phyloP scores from a whole-genome alignment of 768 basidiomycete genomes.

The Punctularia strigosozonata region DNA sequence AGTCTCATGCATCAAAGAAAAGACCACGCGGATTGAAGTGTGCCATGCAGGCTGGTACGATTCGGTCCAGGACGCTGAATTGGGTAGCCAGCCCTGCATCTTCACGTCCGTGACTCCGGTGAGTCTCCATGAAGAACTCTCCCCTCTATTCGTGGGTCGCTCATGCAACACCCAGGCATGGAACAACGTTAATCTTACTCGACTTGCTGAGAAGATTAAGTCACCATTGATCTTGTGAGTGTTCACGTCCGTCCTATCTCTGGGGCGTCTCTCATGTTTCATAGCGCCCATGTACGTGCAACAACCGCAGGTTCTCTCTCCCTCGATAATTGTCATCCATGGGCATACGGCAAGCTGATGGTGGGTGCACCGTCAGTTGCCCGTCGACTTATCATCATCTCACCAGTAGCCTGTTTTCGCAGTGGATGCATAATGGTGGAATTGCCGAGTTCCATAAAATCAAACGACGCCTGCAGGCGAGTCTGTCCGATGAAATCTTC shows the following conservation, averaged over 20 bases:
- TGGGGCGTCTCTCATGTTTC: constrained; percentile 4
- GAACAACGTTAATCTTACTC: constrained; percentile 90
- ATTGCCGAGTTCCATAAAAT: constrained; percentile 74
- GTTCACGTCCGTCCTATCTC: neutral
- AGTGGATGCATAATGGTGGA: constrained; percentile 99
- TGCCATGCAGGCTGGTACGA: constrained; percentile 78
- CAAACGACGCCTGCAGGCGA: constrained; percentile 70
- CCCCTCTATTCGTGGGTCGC: neutral
- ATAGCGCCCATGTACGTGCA: constrained; percentile 86
- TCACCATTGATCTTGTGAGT: constrained; percentile 89
- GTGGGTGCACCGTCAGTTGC: constrained; percentile 27
- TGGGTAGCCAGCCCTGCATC: constrained; percentile 83
- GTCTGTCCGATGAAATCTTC: constrained; percentile 76
- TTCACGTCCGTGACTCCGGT: constrained; percentile 94
- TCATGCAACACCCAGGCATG: constrained; percentile 53
- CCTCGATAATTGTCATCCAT: constrained; percentile 92
- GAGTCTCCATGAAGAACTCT: constrained; percentile 11
- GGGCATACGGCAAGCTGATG: constrained; percentile 86
- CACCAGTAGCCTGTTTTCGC: constrained; percentile 3
- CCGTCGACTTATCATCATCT: constrained; percentile 1
- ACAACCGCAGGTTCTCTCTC: constrained; percentile 89
- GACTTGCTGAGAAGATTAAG: constrained; percentile 94
- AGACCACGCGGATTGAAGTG: too few species aligned
- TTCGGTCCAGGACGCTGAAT: constrained; percentile 68
- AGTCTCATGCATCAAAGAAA: too few species aligned